Evolutionary conservation across 2,329 filamentous ascomycete genomes (phyloP).

Genomic region (Diaporthe amygdali): DNA sequence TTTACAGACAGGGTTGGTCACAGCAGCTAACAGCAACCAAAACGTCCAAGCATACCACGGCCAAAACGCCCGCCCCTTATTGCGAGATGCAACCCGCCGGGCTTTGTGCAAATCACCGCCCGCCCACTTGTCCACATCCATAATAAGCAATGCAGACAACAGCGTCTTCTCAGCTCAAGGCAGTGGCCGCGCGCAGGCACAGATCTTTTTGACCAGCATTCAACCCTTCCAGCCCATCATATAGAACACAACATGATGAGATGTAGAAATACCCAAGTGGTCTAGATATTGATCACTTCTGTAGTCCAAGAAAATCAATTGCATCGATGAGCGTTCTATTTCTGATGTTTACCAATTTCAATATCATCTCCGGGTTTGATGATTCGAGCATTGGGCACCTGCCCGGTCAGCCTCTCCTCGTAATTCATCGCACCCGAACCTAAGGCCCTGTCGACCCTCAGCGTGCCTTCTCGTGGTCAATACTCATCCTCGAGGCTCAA

Average conservation of each 20-base stretch:
- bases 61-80: neutral
- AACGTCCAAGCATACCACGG: neutral
- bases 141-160: neutral
- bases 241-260: neutral
- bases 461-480: neutral
- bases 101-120: neutral
- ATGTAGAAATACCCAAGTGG: neutral
- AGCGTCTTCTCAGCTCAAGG: neutral
- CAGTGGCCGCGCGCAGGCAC: neutral
- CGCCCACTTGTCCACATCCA: neutral
- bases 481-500: neutral
- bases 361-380: neutral
- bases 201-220: neutral
- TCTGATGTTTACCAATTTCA: neutral
- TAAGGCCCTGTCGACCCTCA: neutral
- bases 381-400: neutral
- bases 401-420: neutral
- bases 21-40: neutral
- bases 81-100: neutral
- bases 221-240: neutral
- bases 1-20: neutral
- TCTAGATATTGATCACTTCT: neutral
- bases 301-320: neutral
- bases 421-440: neutral
- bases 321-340: neutral